These are phyloP conservation scores for Dipteronia sinensis DNA, from an alignment of 345 rosid genomes.

Conservation along the genomic window DNA sequence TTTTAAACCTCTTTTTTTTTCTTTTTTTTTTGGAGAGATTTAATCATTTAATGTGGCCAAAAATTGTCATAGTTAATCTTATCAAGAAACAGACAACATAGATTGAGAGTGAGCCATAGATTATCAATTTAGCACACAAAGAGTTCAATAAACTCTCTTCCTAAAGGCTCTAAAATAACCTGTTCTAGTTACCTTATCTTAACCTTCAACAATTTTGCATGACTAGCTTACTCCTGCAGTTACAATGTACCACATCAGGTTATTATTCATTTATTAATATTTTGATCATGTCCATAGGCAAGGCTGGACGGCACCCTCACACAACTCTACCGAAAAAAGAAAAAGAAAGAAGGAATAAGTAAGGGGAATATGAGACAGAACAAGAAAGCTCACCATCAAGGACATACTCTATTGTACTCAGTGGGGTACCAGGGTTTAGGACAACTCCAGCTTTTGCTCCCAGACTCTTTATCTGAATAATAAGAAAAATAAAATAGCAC, in stretches of 20 bases:
- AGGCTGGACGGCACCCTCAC: neutral
- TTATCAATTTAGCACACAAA: neutral
- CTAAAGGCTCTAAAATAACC: neutral
- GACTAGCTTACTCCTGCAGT: neutral
- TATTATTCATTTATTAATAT: neutral
- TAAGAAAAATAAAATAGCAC: slow-evolving; percentile 2
- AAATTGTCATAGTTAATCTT: neutral
- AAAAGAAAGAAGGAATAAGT: neutral
- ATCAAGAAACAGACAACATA: neutral
- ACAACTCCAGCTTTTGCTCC: slow-evolving; percentile 99
- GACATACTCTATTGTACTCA: slow-evolving; percentile 79
- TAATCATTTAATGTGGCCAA: neutral
- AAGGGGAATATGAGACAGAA: neutral
- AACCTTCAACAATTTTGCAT: neutral
- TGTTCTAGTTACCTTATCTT: neutral
- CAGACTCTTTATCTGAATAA: slow-evolving; percentile 69
- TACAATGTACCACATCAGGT: neutral
- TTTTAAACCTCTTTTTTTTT: neutral
- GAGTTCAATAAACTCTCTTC: neutral
- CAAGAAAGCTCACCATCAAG: slow-evolving; percentile 73
- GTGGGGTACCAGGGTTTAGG: slow-evolving; percentile 86
- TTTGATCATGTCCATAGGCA: neutral
- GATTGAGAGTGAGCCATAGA: neutral
- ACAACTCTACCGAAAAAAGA: no score
- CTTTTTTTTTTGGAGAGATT: no score